These are phyloP conservation scores for Oligophagozyma castellii DNA, from an alignment of 1,139 yeast genomes.

Conservation along the genomic window DNA sequence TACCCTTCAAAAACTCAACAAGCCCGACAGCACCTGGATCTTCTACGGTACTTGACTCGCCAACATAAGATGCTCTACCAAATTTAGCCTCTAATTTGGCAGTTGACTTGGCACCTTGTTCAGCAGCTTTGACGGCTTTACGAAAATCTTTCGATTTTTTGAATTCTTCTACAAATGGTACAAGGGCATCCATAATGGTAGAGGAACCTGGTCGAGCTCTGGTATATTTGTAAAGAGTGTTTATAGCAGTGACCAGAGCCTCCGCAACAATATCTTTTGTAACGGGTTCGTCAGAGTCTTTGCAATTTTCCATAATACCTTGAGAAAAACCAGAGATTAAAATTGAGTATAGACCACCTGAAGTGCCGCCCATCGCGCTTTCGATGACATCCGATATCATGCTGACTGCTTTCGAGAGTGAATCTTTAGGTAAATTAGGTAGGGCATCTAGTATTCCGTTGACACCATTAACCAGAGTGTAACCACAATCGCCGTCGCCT, in stretches of 20 bases:
- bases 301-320: slow-evolving; percentile 28
- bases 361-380: slow-evolving; percentile 90
- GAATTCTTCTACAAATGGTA: slow-evolving; percentile 67
- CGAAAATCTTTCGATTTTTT: slow-evolving; percentile 34
- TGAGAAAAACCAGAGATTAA: slow-evolving; percentile 55
- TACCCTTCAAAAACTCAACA: slow-evolving; percentile 52
- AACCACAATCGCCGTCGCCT: slow-evolving; percentile 97
- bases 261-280: slow-evolving; percentile 28
- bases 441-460: slow-evolving; percentile 50
- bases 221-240: slow-evolving; percentile 63
- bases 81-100: slow-evolving; percentile 67
- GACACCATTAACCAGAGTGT: slow-evolving; percentile 74
- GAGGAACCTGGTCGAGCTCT: slow-evolving; percentile 85
- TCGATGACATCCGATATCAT: slow-evolving; percentile 68
- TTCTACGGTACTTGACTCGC: slow-evolving; percentile 49
- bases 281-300: slow-evolving; percentile 22
- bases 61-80: slow-evolving; percentile 88
- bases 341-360: slow-evolving; percentile 86
- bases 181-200: slow-evolving; percentile 75
- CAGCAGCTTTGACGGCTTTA: slow-evolving; percentile 56
- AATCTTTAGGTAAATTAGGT: slow-evolving; percentile 31
- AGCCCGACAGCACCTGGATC: slow-evolving; percentile 92
- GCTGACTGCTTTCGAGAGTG: slow-evolving; percentile 41
- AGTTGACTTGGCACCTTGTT: slow-evolving; percentile 63
- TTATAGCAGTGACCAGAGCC: slow-evolving; percentile 39